Conservation (phyloP, 2,329 filamentous ascomycete species). For the Calonectria pseudoreteaudii region DNA sequence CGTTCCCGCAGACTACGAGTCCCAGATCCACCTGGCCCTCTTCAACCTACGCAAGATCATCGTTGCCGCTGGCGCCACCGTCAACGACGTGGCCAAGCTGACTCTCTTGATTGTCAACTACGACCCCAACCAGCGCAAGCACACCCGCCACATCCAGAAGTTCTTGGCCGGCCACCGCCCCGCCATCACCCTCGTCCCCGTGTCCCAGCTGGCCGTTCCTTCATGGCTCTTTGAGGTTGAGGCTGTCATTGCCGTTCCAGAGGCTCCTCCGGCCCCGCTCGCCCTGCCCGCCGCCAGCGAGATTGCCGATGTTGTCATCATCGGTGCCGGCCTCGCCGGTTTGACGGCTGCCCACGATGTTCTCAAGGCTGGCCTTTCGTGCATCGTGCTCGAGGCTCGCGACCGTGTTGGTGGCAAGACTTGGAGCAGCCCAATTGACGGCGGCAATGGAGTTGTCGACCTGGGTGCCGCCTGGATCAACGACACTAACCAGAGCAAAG, state of each 20-base stretch:
- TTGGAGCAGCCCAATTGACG: constrained; percentile 47
- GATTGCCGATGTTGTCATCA: constrained; percentile 47
- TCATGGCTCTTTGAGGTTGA: constrained; percentile 58
- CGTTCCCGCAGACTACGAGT: constrained; percentile 52
- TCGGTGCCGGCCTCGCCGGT: constrained; percentile 57
- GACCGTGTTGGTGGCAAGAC: constrained; percentile 65
- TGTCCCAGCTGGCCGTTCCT: constrained; percentile 52
- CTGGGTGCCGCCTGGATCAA: constrained; percentile 71
- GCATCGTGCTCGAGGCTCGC: constrained; percentile 60
- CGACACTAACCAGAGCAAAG: constrained; percentile 61
- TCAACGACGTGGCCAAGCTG: constrained; percentile 55
- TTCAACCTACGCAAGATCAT: constrained; percentile 52
- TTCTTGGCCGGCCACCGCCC: constrained; percentile 55
- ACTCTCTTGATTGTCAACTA: constrained; percentile 59
- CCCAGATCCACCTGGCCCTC: constrained; percentile 54
- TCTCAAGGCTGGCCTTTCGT: constrained; percentile 48
- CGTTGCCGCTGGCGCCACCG: constrained; percentile 48
- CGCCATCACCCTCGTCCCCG: constrained; percentile 56
- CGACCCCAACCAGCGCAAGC: constrained; percentile 49
- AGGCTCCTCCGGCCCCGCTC: constrained; percentile 10
- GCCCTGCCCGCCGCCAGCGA: constrained; percentile 19
- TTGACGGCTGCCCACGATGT: constrained; percentile 50
- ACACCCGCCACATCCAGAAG: constrained; percentile 50
- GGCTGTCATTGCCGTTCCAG: constrained; percentile 47
- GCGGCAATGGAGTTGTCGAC: constrained; percentile 55